These are phyloP conservation scores for Helianthus tuberosus DNA, from an alignment of 129 eudicot genomes.

Conservation along the genomic window DNA sequence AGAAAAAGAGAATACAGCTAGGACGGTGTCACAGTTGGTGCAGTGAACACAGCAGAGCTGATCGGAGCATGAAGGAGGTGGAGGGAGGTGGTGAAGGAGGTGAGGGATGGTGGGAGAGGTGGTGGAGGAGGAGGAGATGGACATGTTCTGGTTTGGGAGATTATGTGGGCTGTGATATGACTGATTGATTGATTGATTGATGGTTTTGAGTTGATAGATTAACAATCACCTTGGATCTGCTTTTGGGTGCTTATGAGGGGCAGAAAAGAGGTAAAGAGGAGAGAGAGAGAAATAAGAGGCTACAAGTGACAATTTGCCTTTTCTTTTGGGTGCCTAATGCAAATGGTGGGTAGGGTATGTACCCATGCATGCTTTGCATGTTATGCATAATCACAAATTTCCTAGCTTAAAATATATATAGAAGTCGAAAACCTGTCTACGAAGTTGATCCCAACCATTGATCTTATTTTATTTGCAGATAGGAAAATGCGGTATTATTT, in stretches of 20 bases:
- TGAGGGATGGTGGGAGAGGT: conserved; percentile 46
- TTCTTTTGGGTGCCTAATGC: conserved; percentile 32
- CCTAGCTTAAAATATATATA: background rate
- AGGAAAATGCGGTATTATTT: too few species aligned
- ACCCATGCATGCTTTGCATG: conserved; percentile 34
- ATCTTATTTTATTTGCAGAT: too few species aligned
- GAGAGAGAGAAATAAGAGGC: conserved; percentile 24
- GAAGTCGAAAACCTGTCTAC: too few species aligned
- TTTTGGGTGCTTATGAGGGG: conserved; percentile 39
- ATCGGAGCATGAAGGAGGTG: conserved; percentile 53
- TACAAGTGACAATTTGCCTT: conserved; percentile 7
- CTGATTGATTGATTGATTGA: conserved; percentile 57
- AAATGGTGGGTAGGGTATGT: conserved; percentile 29
- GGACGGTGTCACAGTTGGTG: conserved; percentile 65
- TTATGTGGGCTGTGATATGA: conserved; percentile 36
- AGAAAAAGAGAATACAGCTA: conserved; percentile 34
- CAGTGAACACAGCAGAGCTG: conserved; percentile 72
- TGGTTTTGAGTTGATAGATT: conserved; percentile 56
- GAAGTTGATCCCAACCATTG: too few species aligned
- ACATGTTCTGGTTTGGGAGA: conserved; percentile 31
- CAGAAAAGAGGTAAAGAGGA: conserved; percentile 31
- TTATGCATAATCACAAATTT: background rate
- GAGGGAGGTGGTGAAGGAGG: conserved; percentile 45
- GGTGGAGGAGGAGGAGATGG: conserved; percentile 38
- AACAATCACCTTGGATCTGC: conserved; percentile 57